phyloP scores from a whole-genome alignment of 1,284 basidiomycete species.

The Earliella scabrosa region DNA sequence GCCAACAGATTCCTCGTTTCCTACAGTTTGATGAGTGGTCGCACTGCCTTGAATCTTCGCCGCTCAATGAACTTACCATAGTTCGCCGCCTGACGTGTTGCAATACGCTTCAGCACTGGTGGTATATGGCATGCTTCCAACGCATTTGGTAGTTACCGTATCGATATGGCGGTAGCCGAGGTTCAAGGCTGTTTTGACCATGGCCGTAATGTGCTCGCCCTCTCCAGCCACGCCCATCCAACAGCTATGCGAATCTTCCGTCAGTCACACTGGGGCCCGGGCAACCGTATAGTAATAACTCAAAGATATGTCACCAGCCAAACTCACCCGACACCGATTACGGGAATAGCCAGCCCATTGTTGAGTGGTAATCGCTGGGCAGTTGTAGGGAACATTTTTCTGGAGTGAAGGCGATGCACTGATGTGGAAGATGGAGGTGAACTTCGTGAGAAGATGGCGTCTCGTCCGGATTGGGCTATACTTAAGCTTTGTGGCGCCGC shows the following conservation, averaged over 20 bases:
- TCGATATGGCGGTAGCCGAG: constrained; percentile 18
- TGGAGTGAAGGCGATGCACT: too few species aligned
- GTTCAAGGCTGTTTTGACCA: constrained; percentile 32
- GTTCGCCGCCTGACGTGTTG: constrained; percentile 15
- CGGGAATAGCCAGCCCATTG: constrained; percentile 30
- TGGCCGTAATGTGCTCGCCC: constrained; percentile 23
- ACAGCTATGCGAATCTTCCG: constrained; percentile 21
- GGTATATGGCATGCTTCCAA: neutral
- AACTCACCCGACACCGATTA: constrained; percentile 26
- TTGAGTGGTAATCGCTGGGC: constrained; percentile 24
- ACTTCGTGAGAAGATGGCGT: too few species aligned
- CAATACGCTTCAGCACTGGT: constrained; percentile 12
- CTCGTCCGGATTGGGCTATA: too few species aligned
- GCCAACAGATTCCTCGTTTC: constrained; percentile 45
- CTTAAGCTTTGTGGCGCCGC: constrained; percentile 1
- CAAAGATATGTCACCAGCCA: too few species aligned
- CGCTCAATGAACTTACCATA: constrained; percentile 11
- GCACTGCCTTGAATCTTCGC: neutral
- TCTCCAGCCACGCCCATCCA: constrained; percentile 30
- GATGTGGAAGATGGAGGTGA: too few species aligned
- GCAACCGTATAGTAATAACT: too few species aligned
- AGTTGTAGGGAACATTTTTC: neutral
- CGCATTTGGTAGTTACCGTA: constrained; percentile 11
- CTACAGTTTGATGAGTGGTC: constrained; percentile 15
- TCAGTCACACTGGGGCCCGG: too few species aligned